Conservation (phyloP, 2,329 filamentous ascomycete genomes). For the Aaosphaeria pasadenensis region DNA sequence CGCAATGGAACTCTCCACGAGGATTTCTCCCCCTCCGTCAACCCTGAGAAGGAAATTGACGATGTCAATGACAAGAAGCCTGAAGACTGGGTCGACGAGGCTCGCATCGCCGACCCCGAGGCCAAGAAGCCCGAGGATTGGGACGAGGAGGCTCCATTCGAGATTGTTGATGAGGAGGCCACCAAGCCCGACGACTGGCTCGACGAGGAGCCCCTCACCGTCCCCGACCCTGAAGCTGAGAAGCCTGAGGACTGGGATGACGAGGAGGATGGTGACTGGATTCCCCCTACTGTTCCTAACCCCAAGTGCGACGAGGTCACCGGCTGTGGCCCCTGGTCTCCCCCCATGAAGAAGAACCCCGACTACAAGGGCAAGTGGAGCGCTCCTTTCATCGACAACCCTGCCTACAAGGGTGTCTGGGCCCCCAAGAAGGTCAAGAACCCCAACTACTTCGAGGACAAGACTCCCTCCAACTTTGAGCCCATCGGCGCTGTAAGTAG, state of each 20-base stretch:
- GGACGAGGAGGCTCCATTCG: slow-evolving; percentile 97
- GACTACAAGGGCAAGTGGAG: slow-evolving; percentile 99
- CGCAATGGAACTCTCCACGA: slow-evolving; percentile 91
- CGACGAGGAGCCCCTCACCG: slow-evolving; percentile 75
- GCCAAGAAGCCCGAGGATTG: slow-evolving; percentile 97
- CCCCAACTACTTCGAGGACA: slow-evolving; percentile 95
- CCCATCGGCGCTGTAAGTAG: slow-evolving; percentile 89
- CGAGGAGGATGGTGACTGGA: slow-evolving; percentile 98
- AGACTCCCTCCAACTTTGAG: slow-evolving; percentile 93
- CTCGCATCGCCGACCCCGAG: slow-evolving; percentile 86
- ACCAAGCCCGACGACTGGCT: slow-evolving; percentile 95
- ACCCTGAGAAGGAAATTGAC: slow-evolving; percentile 91
- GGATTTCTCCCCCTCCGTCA: slow-evolving; percentile 90
- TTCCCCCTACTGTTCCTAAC: slow-evolving; percentile 86
- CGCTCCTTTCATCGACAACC: slow-evolving; percentile 92
- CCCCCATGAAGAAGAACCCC: slow-evolving; percentile 91
- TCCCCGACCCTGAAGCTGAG: slow-evolving; percentile 89
- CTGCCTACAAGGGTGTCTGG: slow-evolving; percentile 96
- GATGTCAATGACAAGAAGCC: slow-evolving; percentile 93
- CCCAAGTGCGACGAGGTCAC: slow-evolving; percentile 91
- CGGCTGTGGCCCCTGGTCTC: slow-evolving; percentile 90
- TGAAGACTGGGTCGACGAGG: slow-evolving; percentile 90
- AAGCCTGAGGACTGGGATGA: slow-evolving; percentile 99
- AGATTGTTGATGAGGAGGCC: slow-evolving; percentile 92
- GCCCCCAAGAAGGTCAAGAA: slow-evolving; percentile 94